These are phyloP conservation scores for Bryoerythrophyllum caledonicum DNA, from an alignment of 225 moss, liverwort and hornwort species.

Conservation along the genomic window DNA sequence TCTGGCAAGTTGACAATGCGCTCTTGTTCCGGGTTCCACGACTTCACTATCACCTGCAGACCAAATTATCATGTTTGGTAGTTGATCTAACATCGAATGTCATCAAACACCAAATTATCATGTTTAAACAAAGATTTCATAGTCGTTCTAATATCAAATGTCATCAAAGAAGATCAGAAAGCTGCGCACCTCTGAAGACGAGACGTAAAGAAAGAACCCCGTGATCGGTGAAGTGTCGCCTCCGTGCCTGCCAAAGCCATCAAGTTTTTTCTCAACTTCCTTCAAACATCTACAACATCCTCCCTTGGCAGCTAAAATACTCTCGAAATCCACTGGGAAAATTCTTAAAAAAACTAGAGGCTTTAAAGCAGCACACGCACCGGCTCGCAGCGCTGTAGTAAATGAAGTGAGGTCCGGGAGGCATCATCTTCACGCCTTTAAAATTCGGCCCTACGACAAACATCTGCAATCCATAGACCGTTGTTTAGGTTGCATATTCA, in stretches of 20 bases:
- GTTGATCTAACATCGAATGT: too few species aligned
- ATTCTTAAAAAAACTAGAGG: not conserved
- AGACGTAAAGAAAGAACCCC: constrained; percentile 76
- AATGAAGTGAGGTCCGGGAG: constrained; percentile 88
- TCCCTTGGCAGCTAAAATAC: constrained; percentile 2
- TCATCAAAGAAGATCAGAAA: not conserved
- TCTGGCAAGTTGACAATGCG: constrained; percentile 65
- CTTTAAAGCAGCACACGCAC: constrained; percentile 37
- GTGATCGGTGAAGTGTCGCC: constrained; percentile 73
- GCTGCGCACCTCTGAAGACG: constrained; percentile 59
- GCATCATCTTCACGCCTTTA: constrained; percentile 90
- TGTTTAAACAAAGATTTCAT: too few species aligned
- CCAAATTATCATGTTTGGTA: too few species aligned
- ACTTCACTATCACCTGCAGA: constrained; percentile 72
- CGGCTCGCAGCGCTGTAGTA: constrained; percentile 85
- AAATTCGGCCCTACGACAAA: constrained; percentile 91
- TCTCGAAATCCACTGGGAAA: not conserved
- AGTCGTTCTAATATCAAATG: too few species aligned
- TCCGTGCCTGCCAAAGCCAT: constrained; percentile 62
- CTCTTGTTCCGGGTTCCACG: constrained; percentile 75
- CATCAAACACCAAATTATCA: too few species aligned
- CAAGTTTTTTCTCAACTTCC: not conserved
- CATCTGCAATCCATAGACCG: constrained; percentile 48
- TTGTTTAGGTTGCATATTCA: too few species aligned
- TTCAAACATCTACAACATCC: not conserved